Base-by-base conservation (phyloP, 768 basidiomycete genomes). In the Albatrellus ellisii region DNA sequence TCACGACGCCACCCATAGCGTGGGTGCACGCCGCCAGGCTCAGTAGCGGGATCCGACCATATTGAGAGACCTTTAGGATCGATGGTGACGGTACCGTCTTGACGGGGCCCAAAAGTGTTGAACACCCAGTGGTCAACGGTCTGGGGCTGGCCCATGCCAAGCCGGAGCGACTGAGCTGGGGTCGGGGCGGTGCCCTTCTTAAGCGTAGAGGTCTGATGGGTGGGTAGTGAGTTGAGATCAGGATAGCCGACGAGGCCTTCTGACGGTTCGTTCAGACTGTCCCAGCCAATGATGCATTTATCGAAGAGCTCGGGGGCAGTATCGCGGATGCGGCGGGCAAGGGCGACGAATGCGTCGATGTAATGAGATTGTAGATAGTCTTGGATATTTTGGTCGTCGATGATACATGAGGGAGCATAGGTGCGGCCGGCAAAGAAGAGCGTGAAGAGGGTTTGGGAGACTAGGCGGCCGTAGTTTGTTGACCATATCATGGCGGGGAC, bases 401-500 rank as follows among this genome's bases (percentile, higher is more conserved):
- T 79, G 53, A 83, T 62, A 58, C 91, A 97, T 41, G 79, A 79
- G 0, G 95, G 95, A 0, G 95, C 90, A 58, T 84, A 98, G 31
- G 79, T 75, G 6, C 76, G 71, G 1, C 91, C 91, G 17, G 83
- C 90, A 57, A 86, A 98, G 70, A 97, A 98, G 48, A 99, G 72
- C 6, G 94, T 90, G 65, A 94, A 94, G 41, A 95, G 57, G 9
- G 90, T 94, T 56, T 90, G 85, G 15, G 78, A 77, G 39, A 82
- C 74, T 22, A 97, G 77, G 14, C 84, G 86, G 31, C 84, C 77
- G 56, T 97, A 97, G 56, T 98, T 97, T 20, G 94, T 97, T 6
- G 79, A 77, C 95, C 95, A 99, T 46, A 90, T 75, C 95, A 99
- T 99, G 36, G 83, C 77, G 4, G 95, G 94, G 46, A 90, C 70